Base-by-base conservation (phyloP, 2,329 filamentous ascomycete species). In the Cercospora brassicicola region DNA sequence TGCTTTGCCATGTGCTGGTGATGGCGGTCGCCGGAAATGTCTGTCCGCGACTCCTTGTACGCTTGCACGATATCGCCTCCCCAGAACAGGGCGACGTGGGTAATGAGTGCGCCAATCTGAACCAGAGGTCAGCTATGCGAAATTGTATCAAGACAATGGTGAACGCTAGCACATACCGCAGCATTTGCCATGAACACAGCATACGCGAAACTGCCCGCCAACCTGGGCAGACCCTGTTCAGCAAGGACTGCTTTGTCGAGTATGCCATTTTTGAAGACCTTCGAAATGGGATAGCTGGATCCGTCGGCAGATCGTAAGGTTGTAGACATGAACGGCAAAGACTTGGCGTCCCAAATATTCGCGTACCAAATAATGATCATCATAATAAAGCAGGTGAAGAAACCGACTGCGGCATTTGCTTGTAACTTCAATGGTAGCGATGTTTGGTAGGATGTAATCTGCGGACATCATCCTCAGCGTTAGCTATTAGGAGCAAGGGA, bases 261-360 rank as follows among this genome's bases (percentile, higher is more conserved):
- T 13, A 84, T 67, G 26, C 79, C 80, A 1, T 77, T 78, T 2
- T 70, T 68, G 64, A 84, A 84, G 1, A 64, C 18, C 78, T 75
- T 6, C 81, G 83, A 53, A 84, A 86, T 69, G 3, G 72, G 69
- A 56, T 73, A 71, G 0, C 66, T 60, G 2, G 75, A 74, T 9
- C 85, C 84, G 10, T 81, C 79, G 4, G 76, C 73, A 3, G 77
- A 67, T 2, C 78, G 79, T 4, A 87, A 81, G 2, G 75, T 75
- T 0, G 85, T 86, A 0, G 85, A 87, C 85, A 87, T 87, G 76
- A 87, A 87, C 0, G 85, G 85, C 11, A 82, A 81, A 0, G 78
- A 79, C 57, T 75, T 79, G 0, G 85, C 74, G 6, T 77, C 77
- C 84, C 84, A 87, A 1, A 71, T 79, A 64, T 87, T 82, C 23